Evolutionary conservation across 805 yeast genomes (phyloP), one percentile per base, ranked within the genome.

Genomic region (Scheffersomyces ergatensis): DNA sequence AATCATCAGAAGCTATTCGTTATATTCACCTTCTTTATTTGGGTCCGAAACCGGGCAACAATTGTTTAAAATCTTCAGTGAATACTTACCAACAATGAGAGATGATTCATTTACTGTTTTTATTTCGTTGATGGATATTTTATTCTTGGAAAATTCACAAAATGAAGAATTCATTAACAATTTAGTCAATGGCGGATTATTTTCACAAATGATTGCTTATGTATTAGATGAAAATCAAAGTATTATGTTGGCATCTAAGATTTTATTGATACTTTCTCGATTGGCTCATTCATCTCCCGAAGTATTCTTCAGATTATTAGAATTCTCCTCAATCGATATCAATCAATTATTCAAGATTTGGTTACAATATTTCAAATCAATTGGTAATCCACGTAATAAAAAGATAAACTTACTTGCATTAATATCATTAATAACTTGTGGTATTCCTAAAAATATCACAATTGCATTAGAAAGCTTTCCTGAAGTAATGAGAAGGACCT

Each of bases 301-400:
- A 7, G 45, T 60, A 16, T 67, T 76, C 33, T 35, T 69, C 8
- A 50, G 58, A 26, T 49, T 70, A 33, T 47, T 74, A 32, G 51
- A 48, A 19, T 63, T 58, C 39, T 45, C 61, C 7, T 14, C 23
- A 5, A 33, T 41, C 24, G 60, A 65, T 48, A 31, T 32, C 5
- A 35, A 45, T 8, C 47, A 42, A 17, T 61, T 65, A 37, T 31
- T 70, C 30, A 50, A 48, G 8, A 49, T 49, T 11, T 76, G 79
- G 70, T 58, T 74, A 45, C 65, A 68, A 21, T 56, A 59, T 48
- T 63, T 65, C 47, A 62, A 57, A 42, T 77, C 78, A 44, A 75
- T 86, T 42, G 85, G 84, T 32, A 89, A 83, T 51, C 90, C 95
- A 1, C 73, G 87, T 44, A 78, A 80, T 49, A 79, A 85, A 46